These are phyloP conservation scores for Euphorbia tirucalli DNA, from an alignment of 345 rosid genomes.

Conservation along the genomic window DNA sequence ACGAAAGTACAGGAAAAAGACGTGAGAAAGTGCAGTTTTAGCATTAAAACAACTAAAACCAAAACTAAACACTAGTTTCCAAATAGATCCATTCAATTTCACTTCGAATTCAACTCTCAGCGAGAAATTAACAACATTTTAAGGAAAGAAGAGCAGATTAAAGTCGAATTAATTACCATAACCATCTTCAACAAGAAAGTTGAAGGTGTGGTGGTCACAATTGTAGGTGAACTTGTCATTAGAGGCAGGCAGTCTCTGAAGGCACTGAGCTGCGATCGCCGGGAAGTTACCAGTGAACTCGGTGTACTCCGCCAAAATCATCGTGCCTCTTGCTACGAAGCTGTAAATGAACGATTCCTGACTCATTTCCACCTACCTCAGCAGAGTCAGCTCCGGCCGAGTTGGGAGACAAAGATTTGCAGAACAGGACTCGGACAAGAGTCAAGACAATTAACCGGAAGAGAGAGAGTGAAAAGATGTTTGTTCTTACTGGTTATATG, in stretches of 20 bases:
- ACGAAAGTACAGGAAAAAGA: no score
- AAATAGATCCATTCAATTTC: constrained; percentile 29
- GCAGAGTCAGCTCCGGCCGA: constrained; percentile 2
- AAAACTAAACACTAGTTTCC: neutral
- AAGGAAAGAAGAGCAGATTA: neutral
- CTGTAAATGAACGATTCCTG: constrained; percentile 93
- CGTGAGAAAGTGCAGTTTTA: no score
- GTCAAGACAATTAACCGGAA: no score
- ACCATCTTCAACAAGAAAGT: constrained; percentile 92
- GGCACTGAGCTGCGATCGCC: constrained; percentile 91
- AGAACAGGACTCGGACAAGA: constrained; percentile 4
- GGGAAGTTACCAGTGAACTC: constrained; percentile 99
- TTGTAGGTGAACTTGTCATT: constrained; percentile 96
- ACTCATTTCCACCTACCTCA: constrained; percentile 39
- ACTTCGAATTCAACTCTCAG: constrained; percentile 9
- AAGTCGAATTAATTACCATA: constrained; percentile 47
- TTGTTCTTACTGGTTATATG: neutral
- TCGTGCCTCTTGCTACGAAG: constrained; percentile 94
- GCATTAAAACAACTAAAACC: neutral
- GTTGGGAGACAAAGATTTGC: neutral
- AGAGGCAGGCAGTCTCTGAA: constrained; percentile 78
- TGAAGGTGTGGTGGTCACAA: constrained; percentile 97
- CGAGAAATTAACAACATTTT: neutral
- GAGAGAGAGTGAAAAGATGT: neutral
- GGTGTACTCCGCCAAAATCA: constrained; percentile 88